These are phyloP conservation scores for Clathrus columnatus DNA, from an alignment of 768 basidiomycete genomes.

Conservation along the genomic window DNA sequence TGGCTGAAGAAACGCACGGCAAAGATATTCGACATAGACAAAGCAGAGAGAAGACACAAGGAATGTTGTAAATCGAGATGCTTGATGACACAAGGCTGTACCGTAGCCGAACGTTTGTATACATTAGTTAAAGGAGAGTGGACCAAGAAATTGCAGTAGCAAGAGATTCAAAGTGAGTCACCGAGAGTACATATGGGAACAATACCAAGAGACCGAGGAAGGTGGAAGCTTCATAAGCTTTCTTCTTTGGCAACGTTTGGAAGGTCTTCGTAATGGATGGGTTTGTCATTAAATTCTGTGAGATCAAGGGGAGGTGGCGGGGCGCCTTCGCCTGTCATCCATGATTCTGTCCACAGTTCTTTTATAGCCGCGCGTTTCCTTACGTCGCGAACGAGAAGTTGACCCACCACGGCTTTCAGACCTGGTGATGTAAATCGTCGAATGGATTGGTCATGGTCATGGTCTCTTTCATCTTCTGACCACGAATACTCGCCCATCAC, in stretches of 20 bases:
- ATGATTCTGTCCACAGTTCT: slow-evolving; percentile 51
- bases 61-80: not conserved
- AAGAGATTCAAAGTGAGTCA: too few relatives aligned
- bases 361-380: slow-evolving; percentile 49
- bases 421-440: slow-evolving; percentile 30
- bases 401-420: slow-evolving; percentile 45
- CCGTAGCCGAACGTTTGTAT: too few relatives aligned
- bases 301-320: slow-evolving; percentile 17
- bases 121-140: too few relatives aligned
- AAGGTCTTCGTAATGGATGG: not conserved
- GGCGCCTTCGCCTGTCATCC: slow-evolving; percentile 35
- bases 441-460: slow-evolving; percentile 8
- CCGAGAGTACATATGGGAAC: too few relatives aligned
- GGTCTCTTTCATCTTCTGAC: slow-evolving; percentile 39
- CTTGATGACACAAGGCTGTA: too few relatives aligned
- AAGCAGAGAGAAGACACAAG: too few relatives aligned
- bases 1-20: not conserved
- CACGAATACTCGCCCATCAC: slow-evolving; percentile 74
- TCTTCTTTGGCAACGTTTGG: slow-evolving; percentile 3
- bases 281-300: not conserved
- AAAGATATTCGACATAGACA: not conserved
- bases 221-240: not conserved
- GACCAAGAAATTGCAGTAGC: too few relatives aligned
- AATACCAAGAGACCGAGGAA: too few relatives aligned
- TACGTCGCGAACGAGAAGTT: slow-evolving; percentile 64